Evolutionary conservation across 495 filamentous ascomycete genomes (phyloP).

Genomic region (Aspergillus coremiiformis): DNA sequence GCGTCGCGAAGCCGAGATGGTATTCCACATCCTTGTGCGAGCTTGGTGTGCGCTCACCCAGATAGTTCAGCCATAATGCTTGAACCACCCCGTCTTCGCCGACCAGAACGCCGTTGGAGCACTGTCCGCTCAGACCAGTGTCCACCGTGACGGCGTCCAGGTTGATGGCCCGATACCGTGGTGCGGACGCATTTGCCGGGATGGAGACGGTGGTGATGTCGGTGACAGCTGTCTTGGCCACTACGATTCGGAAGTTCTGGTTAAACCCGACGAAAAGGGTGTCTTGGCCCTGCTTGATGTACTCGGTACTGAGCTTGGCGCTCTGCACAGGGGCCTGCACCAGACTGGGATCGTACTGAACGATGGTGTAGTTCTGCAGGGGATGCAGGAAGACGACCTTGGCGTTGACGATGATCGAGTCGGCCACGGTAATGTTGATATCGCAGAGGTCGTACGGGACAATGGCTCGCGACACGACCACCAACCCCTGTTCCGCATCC

Average conservation of each 20-base stretch:
- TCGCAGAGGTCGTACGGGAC: conserved; percentile 96
- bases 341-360: conserved; percentile 88
- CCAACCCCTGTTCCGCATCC: conserved; percentile 90
- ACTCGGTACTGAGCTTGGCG: conserved; percentile 70
- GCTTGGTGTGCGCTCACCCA: conserved; percentile 75
- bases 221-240: conserved; percentile 89
- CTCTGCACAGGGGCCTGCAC: conserved; percentile 90
- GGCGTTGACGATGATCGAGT: conserved; percentile 87
- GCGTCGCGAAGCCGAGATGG: conserved; percentile 86
- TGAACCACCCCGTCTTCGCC: conserved; percentile 86
- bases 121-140: conserved; percentile 80
- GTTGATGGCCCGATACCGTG: conserved; percentile 93
- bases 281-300: conserved; percentile 81
- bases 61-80: conserved; percentile 92
- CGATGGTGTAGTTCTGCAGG: conserved; percentile 93
- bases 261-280: conserved; percentile 98
- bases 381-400: conserved; percentile 97
- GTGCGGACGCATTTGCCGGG: conserved; percentile 81
- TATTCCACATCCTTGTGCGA: conserved; percentile 91
- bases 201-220: conserved; percentile 98
- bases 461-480: conserved; percentile 86
- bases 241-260: conserved; percentile 84
- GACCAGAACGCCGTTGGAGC: conserved; percentile 89
- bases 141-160: conserved; percentile 97
- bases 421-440: conserved; percentile 88